A percentile compares a stretch with the other conserved stretches of the same genome.
phyloP scores from a whole-genome alignment of 139 green algal genomes.

The Tetradesmus lagerheimii region DNA sequence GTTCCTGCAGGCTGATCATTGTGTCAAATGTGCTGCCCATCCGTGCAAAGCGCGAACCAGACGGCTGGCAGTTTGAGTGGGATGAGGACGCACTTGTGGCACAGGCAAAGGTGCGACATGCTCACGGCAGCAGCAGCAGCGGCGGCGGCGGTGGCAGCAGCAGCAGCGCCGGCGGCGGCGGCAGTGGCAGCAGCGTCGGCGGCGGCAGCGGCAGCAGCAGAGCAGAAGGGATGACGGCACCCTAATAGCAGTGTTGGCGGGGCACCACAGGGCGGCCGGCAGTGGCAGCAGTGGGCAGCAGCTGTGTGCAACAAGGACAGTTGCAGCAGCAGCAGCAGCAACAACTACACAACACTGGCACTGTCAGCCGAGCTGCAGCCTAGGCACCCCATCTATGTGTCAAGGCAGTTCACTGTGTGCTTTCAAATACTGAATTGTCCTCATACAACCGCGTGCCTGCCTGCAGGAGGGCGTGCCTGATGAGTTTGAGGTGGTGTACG shows the following conservation, averaged over 20 bases:
- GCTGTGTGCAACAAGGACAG: neutral
- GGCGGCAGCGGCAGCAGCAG: too few species aligned
- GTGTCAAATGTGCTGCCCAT: conserved; percentile 95
- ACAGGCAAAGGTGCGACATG: conserved; percentile 85
- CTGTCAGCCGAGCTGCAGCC: too few species aligned
- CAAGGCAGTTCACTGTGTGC: neutral
- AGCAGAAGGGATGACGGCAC: too few species aligned
- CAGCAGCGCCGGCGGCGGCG: neutral
- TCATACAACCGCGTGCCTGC: neutral
- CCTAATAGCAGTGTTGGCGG: too few species aligned
- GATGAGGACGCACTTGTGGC: conserved; percentile 95
- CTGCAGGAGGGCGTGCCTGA: conserved; percentile 79
- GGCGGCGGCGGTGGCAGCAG: neutral
- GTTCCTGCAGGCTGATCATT: conserved; percentile 86
- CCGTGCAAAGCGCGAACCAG: conserved; percentile 56
- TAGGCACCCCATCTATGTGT: neutral
- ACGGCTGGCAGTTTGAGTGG: conserved; percentile 91
- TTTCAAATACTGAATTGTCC: too few species aligned
- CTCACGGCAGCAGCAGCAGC: neutral
- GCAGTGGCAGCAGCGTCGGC: neutral
- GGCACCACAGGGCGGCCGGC: neutral
- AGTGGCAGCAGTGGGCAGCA: conserved; percentile 1
- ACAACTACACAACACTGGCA: neutral
- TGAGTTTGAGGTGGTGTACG: conserved; percentile 85
- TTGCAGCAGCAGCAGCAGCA: neutral